Base-by-base conservation (phyloP, 768 basidiomycete genomes). In the Leccinum rimulosum region DNA sequence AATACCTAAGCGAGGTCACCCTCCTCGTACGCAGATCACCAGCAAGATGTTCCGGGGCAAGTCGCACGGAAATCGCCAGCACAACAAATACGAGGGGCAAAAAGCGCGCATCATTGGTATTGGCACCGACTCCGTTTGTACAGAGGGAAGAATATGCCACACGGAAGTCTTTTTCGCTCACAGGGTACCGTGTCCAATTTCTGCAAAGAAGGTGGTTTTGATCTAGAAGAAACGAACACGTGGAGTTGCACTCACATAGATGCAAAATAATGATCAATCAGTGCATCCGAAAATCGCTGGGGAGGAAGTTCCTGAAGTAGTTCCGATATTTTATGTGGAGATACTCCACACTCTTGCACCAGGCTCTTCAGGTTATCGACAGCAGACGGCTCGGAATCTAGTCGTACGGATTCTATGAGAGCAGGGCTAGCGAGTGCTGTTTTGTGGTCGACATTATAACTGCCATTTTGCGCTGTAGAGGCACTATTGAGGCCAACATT, bases 61-160 rank as follows among this genome's bases (percentile, higher is more conserved):
- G 77, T 61, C 94, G 79, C 14, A 88, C 90, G 15, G 93, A 82
- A 50, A 94, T 91, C 12, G 95, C 94, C 38, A 98, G 79, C 1
- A 96, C 91, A 47, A 95, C 93, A 69, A 96, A 98, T 15, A 98
- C 79, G n/a, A 97, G 79, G 2, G 95, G 95, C 4, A 98, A 80
- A 71, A 91, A 95, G 52, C 89, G 86, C 68, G 91, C 83, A 68
- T 92, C 88, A 66, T 84, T 84, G 8, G 87, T 87, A 65, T 88
- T 87, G 30, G 87, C 79, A 53, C 83, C 77, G 15, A 84, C 75
- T 4, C 83, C 84, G 60, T 83, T 84, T 62, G 84, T 73, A 61
- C 88, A 80, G 48, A 92, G 76, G 5, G 88, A 85, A 19, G 80
- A 73, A 68, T 89, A 93, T 0, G 89, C 81, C 30, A 79, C 67